A percentile compares a stretch with the other conserved stretches of the same genome.
These are phyloP conservation scores for Crepidotus variabilis DNA, from an alignment of 768 basidiomycete genomes.

Conservation along the genomic window DNA sequence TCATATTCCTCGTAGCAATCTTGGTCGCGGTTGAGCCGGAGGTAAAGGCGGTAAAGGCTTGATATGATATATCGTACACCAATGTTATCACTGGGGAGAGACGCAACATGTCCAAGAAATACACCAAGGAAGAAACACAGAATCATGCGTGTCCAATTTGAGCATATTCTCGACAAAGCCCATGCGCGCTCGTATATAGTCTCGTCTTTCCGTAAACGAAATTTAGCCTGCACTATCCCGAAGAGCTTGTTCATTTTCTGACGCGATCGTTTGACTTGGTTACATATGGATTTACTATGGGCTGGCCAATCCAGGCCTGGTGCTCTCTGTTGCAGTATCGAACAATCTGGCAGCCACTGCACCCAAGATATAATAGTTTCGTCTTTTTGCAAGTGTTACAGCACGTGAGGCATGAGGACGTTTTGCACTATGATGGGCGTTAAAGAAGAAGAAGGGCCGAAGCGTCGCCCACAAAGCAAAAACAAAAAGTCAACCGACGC, in stretches of 20 bases:
- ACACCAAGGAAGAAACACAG: not conserved
- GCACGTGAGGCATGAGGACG: no score
- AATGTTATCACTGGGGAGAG: conserved; percentile 8
- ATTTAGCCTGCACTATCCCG: not conserved
- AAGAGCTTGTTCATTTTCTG: conserved; percentile 1
- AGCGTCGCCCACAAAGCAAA: no score
- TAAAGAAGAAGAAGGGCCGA: no score
- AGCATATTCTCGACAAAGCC: not conserved
- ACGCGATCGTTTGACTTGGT: not conserved
- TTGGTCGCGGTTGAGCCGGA: conserved; percentile 9
- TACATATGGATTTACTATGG: conserved; percentile 6
- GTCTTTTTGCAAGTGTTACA: no score
- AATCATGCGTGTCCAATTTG: conserved; percentile 2
- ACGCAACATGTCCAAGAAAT: conserved; percentile 10
- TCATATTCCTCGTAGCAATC: conserved; percentile 8
- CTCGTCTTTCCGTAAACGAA: not conserved
- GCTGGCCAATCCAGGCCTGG: conserved; percentile 5
- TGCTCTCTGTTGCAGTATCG: conserved; percentile 9
- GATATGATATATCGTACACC: conserved; percentile 8
- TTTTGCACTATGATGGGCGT: no score
- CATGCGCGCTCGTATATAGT: conserved; percentile 8
- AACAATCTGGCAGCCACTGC: conserved; percentile 5
- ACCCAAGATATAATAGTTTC: conserved; percentile 9
- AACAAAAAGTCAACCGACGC: conserved; percentile 36
- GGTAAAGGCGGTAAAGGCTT: conserved; percentile 3